Base-by-base conservation (phyloP, 768 basidiomycete genomes). In the Rhodotorula toruloides region DNA sequence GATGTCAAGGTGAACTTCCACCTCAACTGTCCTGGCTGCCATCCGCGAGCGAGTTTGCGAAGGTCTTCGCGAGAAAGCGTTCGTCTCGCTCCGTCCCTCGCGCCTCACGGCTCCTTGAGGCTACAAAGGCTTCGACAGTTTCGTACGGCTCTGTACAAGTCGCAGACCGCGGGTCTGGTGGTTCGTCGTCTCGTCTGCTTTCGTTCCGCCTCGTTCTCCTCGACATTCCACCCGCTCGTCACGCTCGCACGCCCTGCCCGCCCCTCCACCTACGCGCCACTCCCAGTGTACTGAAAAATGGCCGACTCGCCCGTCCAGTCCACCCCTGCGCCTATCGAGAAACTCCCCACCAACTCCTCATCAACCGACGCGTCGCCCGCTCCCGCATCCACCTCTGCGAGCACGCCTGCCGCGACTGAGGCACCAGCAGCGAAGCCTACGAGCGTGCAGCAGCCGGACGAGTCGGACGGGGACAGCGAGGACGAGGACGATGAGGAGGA, bases 401-500 rank as follows among this genome's bases (percentile, higher is more conserved):
- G 40, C 29, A 29, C 27, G 16, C 19, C 31, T 21, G 32, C 46
- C 34, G 36, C 34, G 3, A 12, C 53, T 6, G 7, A 50, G 16
- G 49, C 32, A 7, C 25, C 44, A 4, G 17, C 63, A 17, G 42
- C 52, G 16, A 32, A 39, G 36, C 48, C 65, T 2, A 46, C 57
- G 44, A 48, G 48, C 25, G 54, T 44, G 29, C 36, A 63, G 55
- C 54, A 42, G 54, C 50, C 56, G 12, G 66, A 62, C 44, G 65
- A 58, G 49, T 47, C 46, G 52, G 61, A 46, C 14, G 55, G 27
- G 14, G 52, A 48, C 27, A 63, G 61, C 37, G 46, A 52, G 21
- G 66, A 65, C 27, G 36, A 32, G n/a, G 61, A 69, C 19, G 68
- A 69, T n/a, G 68, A 59, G 22, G 67, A 68, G 10, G 61, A 64